These are phyloP conservation scores for Gynochthodes officinalis DNA, from an alignment of 257 asterid species.

Conservation along the genomic window DNA sequence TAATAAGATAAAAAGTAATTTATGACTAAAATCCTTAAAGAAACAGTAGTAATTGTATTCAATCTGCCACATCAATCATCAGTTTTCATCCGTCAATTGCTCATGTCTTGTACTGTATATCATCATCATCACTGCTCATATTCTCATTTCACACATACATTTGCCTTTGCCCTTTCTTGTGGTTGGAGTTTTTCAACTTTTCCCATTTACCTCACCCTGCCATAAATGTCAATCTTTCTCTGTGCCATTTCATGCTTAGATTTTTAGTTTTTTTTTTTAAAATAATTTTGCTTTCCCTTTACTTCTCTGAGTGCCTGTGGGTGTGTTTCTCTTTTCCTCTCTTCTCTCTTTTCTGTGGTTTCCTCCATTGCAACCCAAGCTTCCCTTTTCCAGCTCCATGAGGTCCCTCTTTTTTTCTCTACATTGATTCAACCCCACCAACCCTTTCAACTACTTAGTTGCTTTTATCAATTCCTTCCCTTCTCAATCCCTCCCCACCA, in stretches of 20 bases:
- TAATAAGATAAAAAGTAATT: too few relatives aligned
- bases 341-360: slow-evolving; percentile 30
- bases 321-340: too few relatives aligned
- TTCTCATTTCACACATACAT: neutral
- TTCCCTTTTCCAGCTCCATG: slow-evolving; percentile 48
- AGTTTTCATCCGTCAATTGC: slow-evolving; percentile 6
- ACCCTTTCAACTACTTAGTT: slow-evolving; percentile 42
- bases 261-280: neutral
- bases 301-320: slow-evolving; percentile 12
- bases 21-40: too few relatives aligned
- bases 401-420: slow-evolving; percentile 37
- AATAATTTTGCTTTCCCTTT: slow-evolving; percentile 40
- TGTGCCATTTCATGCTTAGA: neutral
- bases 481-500: slow-evolving; percentile 23
- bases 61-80: neutral
- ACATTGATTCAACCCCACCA: slow-evolving; percentile 49
- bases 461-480: slow-evolving; percentile 25
- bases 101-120: neutral
- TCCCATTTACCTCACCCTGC: slow-evolving; percentile 17
- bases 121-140: neutral
- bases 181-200: slow-evolving; percentile 25
- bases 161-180: slow-evolving; percentile 5
- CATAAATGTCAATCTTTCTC: slow-evolving; percentile 42
- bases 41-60: too few relatives aligned
- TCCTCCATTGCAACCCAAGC: slow-evolving; percentile 85